Conservation (phyloP, 116 monocot species). For the Trichopus zeylanicus region DNA sequence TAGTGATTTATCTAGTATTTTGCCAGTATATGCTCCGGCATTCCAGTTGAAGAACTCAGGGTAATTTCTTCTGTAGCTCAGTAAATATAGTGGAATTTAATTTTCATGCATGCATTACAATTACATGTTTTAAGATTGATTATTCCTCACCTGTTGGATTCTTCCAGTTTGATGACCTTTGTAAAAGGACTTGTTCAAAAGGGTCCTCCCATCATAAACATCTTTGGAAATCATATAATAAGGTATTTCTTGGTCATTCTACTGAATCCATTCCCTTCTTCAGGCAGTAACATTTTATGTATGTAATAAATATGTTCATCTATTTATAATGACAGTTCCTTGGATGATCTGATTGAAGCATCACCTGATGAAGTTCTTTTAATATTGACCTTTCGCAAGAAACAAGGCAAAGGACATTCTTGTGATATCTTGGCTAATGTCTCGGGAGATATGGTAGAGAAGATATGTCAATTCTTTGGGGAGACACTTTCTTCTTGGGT, state of each 20-base stretch:
- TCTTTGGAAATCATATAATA: constrained; percentile 44
- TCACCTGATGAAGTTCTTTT: constrained; percentile 49
- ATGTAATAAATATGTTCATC: neutral
- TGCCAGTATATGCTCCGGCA: constrained; percentile 38
- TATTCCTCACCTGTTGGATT: neutral
- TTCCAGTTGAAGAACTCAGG: constrained; percentile 53
- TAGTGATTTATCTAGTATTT: constrained; percentile 29
- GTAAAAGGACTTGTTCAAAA: constrained; percentile 51
- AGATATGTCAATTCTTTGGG: constrained; percentile 39
- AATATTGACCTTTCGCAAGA: constrained; percentile 38
- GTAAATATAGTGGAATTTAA: neutral
- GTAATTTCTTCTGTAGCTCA: constrained; percentile 18
- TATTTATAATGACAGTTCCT: constrained; percentile 31
- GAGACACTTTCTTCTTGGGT: constrained; percentile 41
- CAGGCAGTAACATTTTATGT: neutral
- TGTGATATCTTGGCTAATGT: constrained; percentile 18
- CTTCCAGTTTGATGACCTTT: constrained; percentile 52
- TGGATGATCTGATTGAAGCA: constrained; percentile 56
- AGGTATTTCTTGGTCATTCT: constrained; percentile 57
- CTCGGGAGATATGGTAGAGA: constrained; percentile 16
- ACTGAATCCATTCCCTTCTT: neutral
- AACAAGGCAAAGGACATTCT: constrained; percentile 12
- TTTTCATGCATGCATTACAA: neutral
- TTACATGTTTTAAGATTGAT: neutral
- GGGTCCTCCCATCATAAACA: constrained; percentile 30